Evolutionary conservation across 192 early-diverging fungal species (phyloP), one percentile per base, ranked within the genome.

Genomic region (Martensiomyces pterosporus): DNA sequence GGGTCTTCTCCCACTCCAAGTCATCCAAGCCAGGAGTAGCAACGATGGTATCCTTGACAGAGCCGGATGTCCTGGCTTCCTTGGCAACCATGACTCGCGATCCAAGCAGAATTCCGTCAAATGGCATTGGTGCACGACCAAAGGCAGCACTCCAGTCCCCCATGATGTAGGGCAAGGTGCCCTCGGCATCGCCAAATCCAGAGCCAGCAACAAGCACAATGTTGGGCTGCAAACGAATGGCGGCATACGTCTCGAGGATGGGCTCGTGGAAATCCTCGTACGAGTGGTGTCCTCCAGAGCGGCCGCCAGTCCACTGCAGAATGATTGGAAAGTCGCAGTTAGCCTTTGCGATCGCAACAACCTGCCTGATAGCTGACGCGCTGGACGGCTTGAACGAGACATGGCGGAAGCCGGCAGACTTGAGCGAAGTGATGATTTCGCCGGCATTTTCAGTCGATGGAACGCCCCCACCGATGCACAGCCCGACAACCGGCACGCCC

Each of bases 391-490:
- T 93, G 79, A 93, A 90, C 0, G 87, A 75, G 49, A 91, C 76
- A 56, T 90, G 87, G 33, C 78, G 77, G 43, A 93, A 72, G 14
- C 90, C 88, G 35, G 87, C 79, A 14, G 64, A 78, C 55, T 82
- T 75, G 48, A 97, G 72, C 41, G 85, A 81, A 5, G 48, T 55
- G 39, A 95, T 81, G 29, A 95, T 79, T 14, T 88, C 88, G 48
- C 84, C 78, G 13, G 92, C 92, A n/a, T 85, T 82, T 27, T 91
- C 91, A 24, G 87, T 47, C 5, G 85, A 85, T 1, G 94, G 94
- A 16, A 95, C 90, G 61, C 92, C 94, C 24, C 93, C 94, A 47
- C 91, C 92, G 46, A 93, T 81, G 55, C 87, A 89, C 52, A 95
- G 69, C 42, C 94, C 94, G 40, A 87, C 82, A 79, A 97, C 88